Percentiles rank a stretch among this genome's conserved stretches.
phyloP scores from a whole-genome alignment of 257 asterid species.

The Prunella vulgaris region DNA sequence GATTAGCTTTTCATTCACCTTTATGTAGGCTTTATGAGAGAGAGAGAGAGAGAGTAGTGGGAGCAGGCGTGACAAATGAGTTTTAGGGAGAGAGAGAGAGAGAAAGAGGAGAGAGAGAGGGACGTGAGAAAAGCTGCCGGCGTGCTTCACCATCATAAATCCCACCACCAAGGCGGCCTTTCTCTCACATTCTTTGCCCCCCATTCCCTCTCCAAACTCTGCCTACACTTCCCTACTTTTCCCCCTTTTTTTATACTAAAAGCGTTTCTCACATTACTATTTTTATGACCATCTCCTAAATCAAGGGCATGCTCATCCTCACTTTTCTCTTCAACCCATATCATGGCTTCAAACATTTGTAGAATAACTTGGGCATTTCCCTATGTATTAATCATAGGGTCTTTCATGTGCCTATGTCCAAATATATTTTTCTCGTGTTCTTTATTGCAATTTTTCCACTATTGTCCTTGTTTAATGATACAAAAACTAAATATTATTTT shows the following conservation, averaged over 20 bases:
- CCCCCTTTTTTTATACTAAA: background rate
- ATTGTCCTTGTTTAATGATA: no score
- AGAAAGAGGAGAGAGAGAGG: conserved; percentile 15
- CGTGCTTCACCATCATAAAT: conserved; percentile 66
- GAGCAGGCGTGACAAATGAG: conserved; percentile 68
- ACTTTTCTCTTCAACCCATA: conserved; percentile 28
- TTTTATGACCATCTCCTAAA: conserved; percentile 18
- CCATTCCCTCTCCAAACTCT: conserved; percentile 57
- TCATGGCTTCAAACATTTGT: background rate
- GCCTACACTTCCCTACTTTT: conserved; percentile 30
- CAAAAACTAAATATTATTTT: no score
- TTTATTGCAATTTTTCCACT: no score
- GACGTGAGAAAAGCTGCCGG: conserved; percentile 69
- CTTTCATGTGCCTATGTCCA: no score
- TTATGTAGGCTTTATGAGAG: conserved; percentile 21
- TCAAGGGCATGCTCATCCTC: conserved; percentile 28
- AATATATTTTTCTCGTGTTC: no score
- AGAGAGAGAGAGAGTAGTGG: conserved; percentile 26
- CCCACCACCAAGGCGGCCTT: conserved; percentile 32
- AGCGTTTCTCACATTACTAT: conserved; percentile 12
- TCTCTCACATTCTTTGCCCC: conserved; percentile 54
- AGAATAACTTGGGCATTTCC: no score
- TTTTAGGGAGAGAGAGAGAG: conserved; percentile 12
- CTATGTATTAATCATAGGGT: no score
- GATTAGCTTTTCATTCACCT: conserved; percentile 21